Conservation (phyloP, 257 asterid species). For the Catharanthus roseus region DNA sequence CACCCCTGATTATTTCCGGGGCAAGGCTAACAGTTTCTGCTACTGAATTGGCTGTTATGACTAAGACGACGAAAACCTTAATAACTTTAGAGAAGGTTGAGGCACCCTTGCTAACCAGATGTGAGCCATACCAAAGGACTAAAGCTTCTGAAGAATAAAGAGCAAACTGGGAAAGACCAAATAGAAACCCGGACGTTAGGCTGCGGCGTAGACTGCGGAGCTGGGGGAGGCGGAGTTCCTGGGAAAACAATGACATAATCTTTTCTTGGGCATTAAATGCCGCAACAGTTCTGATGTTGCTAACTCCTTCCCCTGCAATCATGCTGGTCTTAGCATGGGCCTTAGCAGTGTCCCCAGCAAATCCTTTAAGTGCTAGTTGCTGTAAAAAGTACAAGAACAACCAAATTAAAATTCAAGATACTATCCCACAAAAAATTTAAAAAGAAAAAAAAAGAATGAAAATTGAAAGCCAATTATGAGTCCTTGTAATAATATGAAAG, state of each 20-base stretch:
- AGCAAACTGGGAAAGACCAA: conserved; percentile 97
- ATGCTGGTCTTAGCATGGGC: conserved; percentile 97
- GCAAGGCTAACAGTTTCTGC: conserved; percentile 97
- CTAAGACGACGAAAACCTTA: conserved; percentile 88
- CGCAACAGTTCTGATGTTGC: conserved; percentile 94
- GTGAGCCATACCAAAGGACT: conserved; percentile 89
- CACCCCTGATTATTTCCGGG: conserved; percentile 90
- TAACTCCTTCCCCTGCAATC: conserved; percentile 99
- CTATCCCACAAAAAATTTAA: background rate
- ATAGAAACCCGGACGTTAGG: conserved; percentile 64
- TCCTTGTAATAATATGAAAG: background rate
- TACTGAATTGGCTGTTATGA: conserved; percentile 87
- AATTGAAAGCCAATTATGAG: background rate
- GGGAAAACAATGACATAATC: conserved; percentile 57
- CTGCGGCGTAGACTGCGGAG: conserved; percentile 65
- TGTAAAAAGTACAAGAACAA: conserved; percentile 26
- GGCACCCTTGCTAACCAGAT: conserved; percentile 65
- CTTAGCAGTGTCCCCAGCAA: conserved; percentile 96
- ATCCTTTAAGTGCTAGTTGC: conserved; percentile 97
- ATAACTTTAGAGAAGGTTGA: conserved; percentile 93
- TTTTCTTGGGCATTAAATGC: conserved; percentile 93
- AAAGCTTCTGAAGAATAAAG: conserved; percentile 91
- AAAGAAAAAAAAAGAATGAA: background rate
- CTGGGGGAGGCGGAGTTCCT: conserved; percentile 76
- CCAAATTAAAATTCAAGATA: background rate